Evolutionary conservation across 176 grass and related monocot species (phyloP).

Genomic region (Avena sativa): DNA sequence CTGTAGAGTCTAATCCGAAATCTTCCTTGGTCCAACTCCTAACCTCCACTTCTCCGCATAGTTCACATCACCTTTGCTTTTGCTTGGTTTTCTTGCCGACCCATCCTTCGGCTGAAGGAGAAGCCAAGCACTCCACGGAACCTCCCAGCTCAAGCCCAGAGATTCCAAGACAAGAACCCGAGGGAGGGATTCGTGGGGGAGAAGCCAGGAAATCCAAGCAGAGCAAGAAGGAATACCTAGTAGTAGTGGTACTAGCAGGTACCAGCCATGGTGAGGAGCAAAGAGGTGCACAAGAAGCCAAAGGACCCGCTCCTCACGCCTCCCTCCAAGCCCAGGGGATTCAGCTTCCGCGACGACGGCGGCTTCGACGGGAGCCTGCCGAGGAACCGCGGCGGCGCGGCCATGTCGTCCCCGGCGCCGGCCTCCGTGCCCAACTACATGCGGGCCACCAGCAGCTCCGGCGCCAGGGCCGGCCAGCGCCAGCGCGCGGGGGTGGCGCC

Average conservation of each 20-base stretch:
- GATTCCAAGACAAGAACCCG: background rate
- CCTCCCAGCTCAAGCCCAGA: slow-evolving; percentile 30
- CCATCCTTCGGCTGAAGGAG: slow-evolving; percentile 10
- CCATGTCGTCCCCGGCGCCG: slow-evolving; percentile 47
- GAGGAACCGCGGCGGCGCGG: slow-evolving; percentile 52
- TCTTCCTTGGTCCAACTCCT: slow-evolving; percentile 24
- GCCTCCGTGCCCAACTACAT: slow-evolving; percentile 81
- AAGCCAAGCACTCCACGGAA: slow-evolving; percentile 44
- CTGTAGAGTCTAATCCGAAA: slow-evolving; percentile 9
- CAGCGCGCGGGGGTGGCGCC: slow-evolving; percentile 6
- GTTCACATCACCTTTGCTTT: slow-evolving; percentile 52
- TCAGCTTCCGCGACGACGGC: slow-evolving; percentile 35
- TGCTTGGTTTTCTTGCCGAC: slow-evolving; percentile 27
- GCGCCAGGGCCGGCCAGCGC: slow-evolving; percentile 60
- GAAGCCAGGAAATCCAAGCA: background rate
- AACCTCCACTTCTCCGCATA: background rate
- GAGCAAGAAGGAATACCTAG: background rate
- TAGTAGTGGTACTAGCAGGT: background rate
- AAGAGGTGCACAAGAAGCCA: slow-evolving; percentile 57
- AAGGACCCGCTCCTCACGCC: slow-evolving; percentile 55
- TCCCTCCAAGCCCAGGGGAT: slow-evolving; percentile 50
- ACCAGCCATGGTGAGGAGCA: slow-evolving; percentile 87
- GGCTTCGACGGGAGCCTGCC: slow-evolving; percentile 23
- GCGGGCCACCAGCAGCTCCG: slow-evolving; percentile 80
- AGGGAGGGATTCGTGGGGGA: slow-evolving; percentile 4